phyloP scores from a whole-genome alignment of 2,329 filamentous ascomycete genomes.

The Cladophialophora yegresii region DNA sequence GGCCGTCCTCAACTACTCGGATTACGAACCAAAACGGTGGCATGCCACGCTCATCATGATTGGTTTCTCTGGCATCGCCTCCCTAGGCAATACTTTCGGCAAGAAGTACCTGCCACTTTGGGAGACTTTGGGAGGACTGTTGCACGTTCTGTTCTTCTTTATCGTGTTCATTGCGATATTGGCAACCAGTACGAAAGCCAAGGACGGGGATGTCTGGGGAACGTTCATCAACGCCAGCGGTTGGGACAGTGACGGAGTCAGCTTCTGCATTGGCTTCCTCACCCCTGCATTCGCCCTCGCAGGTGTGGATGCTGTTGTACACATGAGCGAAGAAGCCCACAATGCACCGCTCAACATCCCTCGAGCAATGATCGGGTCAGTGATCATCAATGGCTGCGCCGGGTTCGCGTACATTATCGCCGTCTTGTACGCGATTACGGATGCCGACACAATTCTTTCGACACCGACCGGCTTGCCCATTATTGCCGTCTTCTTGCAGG shows the following conservation, averaged over 20 bases:
- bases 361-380: slow-evolving; percentile 51
- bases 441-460: slow-evolving; percentile 44
- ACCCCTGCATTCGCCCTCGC: slow-evolving; percentile 39
- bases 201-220: slow-evolving; percentile 47
- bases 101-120: slow-evolving; percentile 40
- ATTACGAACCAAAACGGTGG: slow-evolving; percentile 44
- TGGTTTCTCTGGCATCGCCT: slow-evolving; percentile 41
- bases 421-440: slow-evolving; percentile 49
- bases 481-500: slow-evolving; percentile 54
- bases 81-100: slow-evolving; percentile 38
- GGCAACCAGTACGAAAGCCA: slow-evolving; percentile 40
- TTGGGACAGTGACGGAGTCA: slow-evolving; percentile 49
- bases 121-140: slow-evolving; percentile 37
- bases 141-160: slow-evolving; percentile 45
- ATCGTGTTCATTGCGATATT: slow-evolving; percentile 44
- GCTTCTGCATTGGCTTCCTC: slow-evolving; percentile 49
- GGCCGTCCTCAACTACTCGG: slow-evolving; percentile 43
- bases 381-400: slow-evolving; percentile 52
- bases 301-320: slow-evolving; percentile 34
- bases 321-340: slow-evolving; percentile 52
- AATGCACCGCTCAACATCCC: slow-evolving; percentile 54
- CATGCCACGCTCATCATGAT: slow-evolving; percentile 47
- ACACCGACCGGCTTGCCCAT: slow-evolving; percentile 53
- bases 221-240: slow-evolving; percentile 50
- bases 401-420: slow-evolving; percentile 53